Conservation (phyloP, 1,284 basidiomycete genomes). For the Neonothopanus nambi region DNA sequence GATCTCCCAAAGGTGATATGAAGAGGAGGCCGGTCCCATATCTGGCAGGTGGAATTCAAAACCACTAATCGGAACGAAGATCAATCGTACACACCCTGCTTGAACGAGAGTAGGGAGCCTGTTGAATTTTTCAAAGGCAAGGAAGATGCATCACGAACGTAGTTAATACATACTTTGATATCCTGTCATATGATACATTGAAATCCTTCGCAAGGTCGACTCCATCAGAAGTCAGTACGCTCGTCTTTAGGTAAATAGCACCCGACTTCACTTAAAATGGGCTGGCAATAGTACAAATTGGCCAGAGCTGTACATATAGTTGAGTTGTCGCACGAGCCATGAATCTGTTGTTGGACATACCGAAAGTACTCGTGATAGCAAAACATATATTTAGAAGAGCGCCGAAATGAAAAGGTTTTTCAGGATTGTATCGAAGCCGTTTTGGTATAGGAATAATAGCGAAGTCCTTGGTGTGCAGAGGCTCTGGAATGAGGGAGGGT, state of each 20-base stretch:
- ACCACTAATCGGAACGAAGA: neutral
- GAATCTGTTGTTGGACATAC: conserved; percentile 28
- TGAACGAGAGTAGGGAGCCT: conserved; percentile 53
- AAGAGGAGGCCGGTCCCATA: conserved; percentile 63
- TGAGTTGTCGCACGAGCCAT: neutral
- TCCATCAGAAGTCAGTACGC: conserved; percentile 25
- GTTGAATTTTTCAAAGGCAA: neutral
- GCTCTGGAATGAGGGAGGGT: no score
- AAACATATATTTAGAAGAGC: conserved; percentile 62
- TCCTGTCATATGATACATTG: conserved; percentile 52
- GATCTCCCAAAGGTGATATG: conserved; percentile 66
- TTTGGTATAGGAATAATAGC: conserved; percentile 68
- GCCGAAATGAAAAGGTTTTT: conserved; percentile 60
- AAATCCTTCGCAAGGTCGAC: conserved; percentile 58
- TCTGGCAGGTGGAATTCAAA: conserved; percentile 27
- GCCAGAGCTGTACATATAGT: conserved; percentile 41
- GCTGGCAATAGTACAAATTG: conserved; percentile 78
- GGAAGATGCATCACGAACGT: neutral
- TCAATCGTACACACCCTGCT: conserved; percentile 39
- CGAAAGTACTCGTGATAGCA: conserved; percentile 68
- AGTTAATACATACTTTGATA: conserved; percentile 62
- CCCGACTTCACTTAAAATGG: conserved; percentile 55
- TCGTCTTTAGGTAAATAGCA: neutral
- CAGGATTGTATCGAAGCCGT: conserved; percentile 59
- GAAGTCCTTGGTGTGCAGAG: conserved; percentile 41